Conservation (phyloP, 1,139 yeast genomes). For the Yamadazyma oceani region DNA sequence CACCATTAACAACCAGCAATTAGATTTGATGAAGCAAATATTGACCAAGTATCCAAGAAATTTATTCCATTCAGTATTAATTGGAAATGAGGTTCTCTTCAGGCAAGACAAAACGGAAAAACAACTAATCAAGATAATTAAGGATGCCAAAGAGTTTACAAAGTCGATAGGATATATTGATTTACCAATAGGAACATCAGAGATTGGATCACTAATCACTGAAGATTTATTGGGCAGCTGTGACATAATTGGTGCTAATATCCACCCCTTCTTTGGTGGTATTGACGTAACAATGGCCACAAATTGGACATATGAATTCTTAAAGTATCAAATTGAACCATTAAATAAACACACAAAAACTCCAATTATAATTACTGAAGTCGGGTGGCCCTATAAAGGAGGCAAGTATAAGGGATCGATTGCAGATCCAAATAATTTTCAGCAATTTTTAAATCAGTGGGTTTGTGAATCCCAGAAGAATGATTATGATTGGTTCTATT, state of each 20-base stretch:
- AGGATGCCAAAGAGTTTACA: conserved; percentile 39
- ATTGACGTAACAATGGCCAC: conserved; percentile 48
- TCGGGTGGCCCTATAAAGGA: conserved; percentile 73
- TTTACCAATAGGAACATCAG: conserved; percentile 57
- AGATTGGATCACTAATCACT: conserved; percentile 47
- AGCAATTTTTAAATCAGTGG: conserved; percentile 52
- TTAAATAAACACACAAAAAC: conserved; percentile 24
- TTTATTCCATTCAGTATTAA: conserved; percentile 50
- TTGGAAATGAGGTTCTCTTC: conserved; percentile 66
- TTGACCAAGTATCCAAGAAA: conserved; percentile 45
- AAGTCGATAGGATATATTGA: conserved; percentile 29
- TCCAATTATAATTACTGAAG: conserved; percentile 53
- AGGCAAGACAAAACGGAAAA: conserved; percentile 46
- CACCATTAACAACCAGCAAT: conserved; percentile 40
- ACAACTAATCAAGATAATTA: conserved; percentile 43
- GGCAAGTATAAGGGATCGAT: conserved; percentile 47
- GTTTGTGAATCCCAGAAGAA: conserved; percentile 43
- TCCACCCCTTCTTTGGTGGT: conserved; percentile 73
- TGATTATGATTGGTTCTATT: conserved; percentile 56
- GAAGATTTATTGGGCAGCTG: conserved; percentile 36
- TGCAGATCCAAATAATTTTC: conserved; percentile 48
- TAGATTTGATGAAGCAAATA: conserved; percentile 42
- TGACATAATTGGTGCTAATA: conserved; percentile 63
- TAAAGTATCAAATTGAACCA: conserved; percentile 43
- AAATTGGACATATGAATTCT: conserved; percentile 53